Base-by-base conservation (phyloP, 768 basidiomycete genomes). In the Russula abietina region DNA sequence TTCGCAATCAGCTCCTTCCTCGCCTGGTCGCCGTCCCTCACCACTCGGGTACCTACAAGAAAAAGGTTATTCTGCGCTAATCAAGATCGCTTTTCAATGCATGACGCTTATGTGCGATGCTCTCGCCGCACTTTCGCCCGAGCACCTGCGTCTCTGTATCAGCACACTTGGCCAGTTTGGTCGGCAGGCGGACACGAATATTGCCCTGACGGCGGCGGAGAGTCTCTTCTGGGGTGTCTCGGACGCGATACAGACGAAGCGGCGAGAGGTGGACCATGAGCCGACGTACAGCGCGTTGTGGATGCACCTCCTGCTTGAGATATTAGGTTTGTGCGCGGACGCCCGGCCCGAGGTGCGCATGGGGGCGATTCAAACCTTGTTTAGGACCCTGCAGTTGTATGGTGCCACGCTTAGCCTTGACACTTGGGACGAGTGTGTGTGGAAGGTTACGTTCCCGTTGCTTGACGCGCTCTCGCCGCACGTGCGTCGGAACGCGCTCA, bases 81-180 rank as follows among this genome's bases (percentile, higher is more conserved):
- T 98, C 54, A 91, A 97, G 73, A 91, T 94, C 46, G 93, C 93
- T 0, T 98, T 97, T 76, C 92, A 94, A 64, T 95, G 91, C n/a
- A n/a, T n/a, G n/a, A 98, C 92, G 7, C 76, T 99, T 11, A 93
- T 98, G 24, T 98, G 93, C 73, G 96, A 99, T 71, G 91, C 92
- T 2, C 82, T 98, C 9, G 87, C 92, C 1, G 82, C 84, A 1
- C 81, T 98, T 19, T 87, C 89, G 0, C 82, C 87, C 0, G 83
- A 86, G 30, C 88, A 96, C 69, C 83, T 98, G 26, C 87, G 87
- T 9, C 79, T 91, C 10, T 98, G 94, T 68, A 96, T 98, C 73
- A 83, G 80, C 64, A 95, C 96, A 4, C 79, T 99, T 0, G 92
- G 92, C 5, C 87, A 88, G 59, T 99, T 96, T 73, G 94, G 95